Percentiles rank a stretch among this genome's conserved stretches.
These are phyloP conservation scores for Aschersonia sp. DNA, from an alignment of 2,329 filamentous ascomycete genomes.

Conservation along the genomic window DNA sequence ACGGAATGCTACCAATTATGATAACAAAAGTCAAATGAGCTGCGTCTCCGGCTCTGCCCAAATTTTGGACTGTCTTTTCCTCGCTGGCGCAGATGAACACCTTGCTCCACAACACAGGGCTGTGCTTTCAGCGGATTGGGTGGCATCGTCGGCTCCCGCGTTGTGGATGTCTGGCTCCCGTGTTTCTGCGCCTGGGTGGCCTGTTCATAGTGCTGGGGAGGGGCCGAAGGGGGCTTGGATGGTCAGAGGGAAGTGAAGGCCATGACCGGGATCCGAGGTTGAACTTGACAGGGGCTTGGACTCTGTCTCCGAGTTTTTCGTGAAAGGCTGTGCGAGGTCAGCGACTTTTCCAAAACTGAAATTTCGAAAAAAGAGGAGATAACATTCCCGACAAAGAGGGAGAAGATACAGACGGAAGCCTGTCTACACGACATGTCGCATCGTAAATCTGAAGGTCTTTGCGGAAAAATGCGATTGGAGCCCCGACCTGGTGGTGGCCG, in stretches of 20 bases:
- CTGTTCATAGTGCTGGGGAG: neutral
- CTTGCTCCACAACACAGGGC: constrained; percentile 1
- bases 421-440: too few relatives aligned
- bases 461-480: too few relatives aligned
- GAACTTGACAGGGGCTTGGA: neutral
- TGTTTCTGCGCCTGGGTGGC: constrained; percentile 1
- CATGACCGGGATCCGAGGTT: neutral
- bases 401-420: too few relatives aligned
- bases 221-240: neutral
- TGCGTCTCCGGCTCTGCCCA: neutral
- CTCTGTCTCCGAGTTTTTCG: neutral
- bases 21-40: neutral
- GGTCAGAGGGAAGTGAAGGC: neutral
- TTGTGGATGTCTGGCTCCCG: constrained; percentile 1
- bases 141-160: neutral
- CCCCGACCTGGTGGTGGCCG: too few relatives aligned
- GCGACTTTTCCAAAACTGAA: too few relatives aligned
- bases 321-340: neutral
- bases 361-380: too few relatives aligned
- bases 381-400: too few relatives aligned
- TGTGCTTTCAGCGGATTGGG: neutral
- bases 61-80: neutral
- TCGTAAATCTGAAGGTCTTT: too few relatives aligned
- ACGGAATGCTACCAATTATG: neutral
- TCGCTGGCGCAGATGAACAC: neutral